Base-by-base conservation (phyloP, 2,329 filamentous ascomycete species). In the Hypoxylon rubiginosum region DNA sequence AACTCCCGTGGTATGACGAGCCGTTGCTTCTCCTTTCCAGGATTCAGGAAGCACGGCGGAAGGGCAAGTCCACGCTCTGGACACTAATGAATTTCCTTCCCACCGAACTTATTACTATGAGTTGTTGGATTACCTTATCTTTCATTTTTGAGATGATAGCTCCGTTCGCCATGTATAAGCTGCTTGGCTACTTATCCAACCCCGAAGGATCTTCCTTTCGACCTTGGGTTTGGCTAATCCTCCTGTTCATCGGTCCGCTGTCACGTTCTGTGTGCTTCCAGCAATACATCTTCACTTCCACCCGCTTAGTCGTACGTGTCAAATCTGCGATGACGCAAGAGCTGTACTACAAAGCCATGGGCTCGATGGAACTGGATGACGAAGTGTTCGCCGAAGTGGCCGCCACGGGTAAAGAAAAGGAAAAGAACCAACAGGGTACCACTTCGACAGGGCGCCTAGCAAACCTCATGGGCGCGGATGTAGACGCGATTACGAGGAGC, bases 321-420 rank as follows among this genome's bases (percentile, higher is more conserved):
- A 87, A 86, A 70, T 82, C 85, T 28, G 85, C 83, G 28, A 79
- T 89, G 62, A 87, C 85, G 0, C 86, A 88, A 68, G 86, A 88
- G 72, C 79, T 88, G 9, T 88, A 89, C 68, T 82, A 83, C 66
- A 84, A 82, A 48, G 85, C 86, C 2, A 80, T 88, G 70, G 79
- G 78, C 8, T 88, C 85, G 0, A 86, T 86, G 83, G 85, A 86
- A 63, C 77, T 88, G 45, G 84, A 88, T 51, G 83, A 87, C n/a
- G 84, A 87, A 55, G 79, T 82, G 0, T 84, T 85, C 64, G 77
- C 78, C 10, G 69, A 76, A 41, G 72, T 77, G 28, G 66, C 71
- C 6, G 64, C 76, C 2, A 64, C 72, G 19, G 72, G 66, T 24
- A 76, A 70, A 57, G 71, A 69, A 57, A 71, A 73, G 15, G 57